Conservation (phyloP, 129 eudicot species). For the Artemisia tridentata region DNA sequence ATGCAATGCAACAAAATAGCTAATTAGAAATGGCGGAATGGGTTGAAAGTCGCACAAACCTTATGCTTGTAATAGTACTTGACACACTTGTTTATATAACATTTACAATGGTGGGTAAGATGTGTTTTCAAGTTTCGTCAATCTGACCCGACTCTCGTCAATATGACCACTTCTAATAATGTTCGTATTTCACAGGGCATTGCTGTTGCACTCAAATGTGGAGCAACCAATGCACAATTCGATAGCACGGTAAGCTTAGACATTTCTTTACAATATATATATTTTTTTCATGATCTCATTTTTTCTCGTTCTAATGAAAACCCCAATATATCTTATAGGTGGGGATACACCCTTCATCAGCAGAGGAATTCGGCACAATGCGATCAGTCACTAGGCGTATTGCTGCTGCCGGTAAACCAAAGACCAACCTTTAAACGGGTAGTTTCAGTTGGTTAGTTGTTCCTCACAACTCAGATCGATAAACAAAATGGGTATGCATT, state of each 20-base stretch:
- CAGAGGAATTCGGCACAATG: conserved; percentile 96
- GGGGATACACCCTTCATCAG: conserved; percentile 97
- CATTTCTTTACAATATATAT: neutral
- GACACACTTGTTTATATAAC: no score
- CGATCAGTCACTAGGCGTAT: conserved; percentile 71
- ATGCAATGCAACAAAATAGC: neutral
- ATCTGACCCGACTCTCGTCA: no score
- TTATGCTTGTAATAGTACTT: neutral
- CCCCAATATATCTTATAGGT: conserved; percentile 39
- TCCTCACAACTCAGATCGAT: conserved; percentile 9
- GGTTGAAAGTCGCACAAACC: neutral
- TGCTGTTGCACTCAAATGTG: conserved; percentile 89
- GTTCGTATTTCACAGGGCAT: conserved; percentile 56
- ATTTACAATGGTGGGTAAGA: no score
- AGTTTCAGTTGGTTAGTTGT: conserved; percentile 5
- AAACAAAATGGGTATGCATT: conserved; percentile 7
- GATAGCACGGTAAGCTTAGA: conserved; percentile 81
- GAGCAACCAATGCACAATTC: conserved; percentile 95
- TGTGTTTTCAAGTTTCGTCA: no score
- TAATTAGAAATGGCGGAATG: neutral
- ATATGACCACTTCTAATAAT: neutral
- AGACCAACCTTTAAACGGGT: conserved; percentile 34
- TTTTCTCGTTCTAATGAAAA: conserved; percentile 7
- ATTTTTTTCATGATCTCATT: neutral
- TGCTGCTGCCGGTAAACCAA: conserved; percentile 59